Evolutionary conservation across 2,329 filamentous ascomycete genomes (phyloP).

Genomic region (Trichocomaceae sp.): DNA sequence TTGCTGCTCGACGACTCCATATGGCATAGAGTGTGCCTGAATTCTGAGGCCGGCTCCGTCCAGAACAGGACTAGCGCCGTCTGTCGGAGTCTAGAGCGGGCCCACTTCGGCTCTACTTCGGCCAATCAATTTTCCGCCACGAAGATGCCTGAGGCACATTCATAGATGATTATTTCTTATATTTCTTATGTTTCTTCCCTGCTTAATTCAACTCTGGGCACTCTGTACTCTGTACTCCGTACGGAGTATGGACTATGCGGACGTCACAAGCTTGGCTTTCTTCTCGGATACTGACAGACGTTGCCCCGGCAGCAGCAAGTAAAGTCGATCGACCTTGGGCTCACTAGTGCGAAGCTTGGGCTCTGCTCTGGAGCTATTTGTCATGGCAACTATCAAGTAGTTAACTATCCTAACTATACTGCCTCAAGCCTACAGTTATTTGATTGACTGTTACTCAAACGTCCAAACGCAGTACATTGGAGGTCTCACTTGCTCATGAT

Average conservation of each 20-base stretch:
- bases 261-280: not conserved
- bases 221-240: too few relatives aligned
- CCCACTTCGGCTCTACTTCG: not conserved
- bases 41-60: not conserved
- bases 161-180: too few relatives aligned
- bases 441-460: not conserved
- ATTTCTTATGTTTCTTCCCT: too few relatives aligned
- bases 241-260: too few relatives aligned
- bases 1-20: not conserved
- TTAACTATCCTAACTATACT: not conserved
- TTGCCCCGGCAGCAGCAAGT: slow-evolving; percentile 9
- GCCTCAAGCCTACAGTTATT: not conserved
- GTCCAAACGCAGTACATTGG: not conserved
- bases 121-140: too few relatives aligned
- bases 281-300: not conserved
- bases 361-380: not conserved
- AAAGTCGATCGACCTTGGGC: not conserved
- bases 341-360: slow-evolving; percentile 4
- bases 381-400: not conserved
- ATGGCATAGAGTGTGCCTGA: not conserved
- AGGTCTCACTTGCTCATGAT: not conserved
- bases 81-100: not conserved
- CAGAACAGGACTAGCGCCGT: not conserved
- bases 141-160: slow-evolving; percentile 3
- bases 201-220: too few relatives aligned